These are phyloP conservation scores for Tetrahymena malaccensis DNA, from an alignment of 73 alveolate species.

Conservation along the genomic window DNA sequence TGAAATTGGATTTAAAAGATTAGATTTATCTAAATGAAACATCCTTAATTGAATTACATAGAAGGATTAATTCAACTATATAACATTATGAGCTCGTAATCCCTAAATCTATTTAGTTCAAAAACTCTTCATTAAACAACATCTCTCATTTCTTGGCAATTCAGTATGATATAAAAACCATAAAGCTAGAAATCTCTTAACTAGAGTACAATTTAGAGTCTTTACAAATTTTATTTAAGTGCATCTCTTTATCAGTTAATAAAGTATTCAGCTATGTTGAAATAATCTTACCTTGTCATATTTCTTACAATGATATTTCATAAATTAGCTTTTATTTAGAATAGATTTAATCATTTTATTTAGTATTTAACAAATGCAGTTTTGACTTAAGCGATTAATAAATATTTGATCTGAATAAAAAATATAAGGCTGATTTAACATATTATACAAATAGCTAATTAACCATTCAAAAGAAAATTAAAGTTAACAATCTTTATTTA, in stretches of 20 bases:
- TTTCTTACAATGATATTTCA: background rate
- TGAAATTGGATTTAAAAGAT: background rate
- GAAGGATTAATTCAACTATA: background rate
- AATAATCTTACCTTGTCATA: background rate
- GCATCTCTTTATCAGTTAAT: background rate
- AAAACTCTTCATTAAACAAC: background rate
- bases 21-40: background rate
- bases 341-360: background rate
- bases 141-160: background rate
- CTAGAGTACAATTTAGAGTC: background rate
- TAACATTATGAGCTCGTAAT: background rate
- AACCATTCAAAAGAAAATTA: background rate
- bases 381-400: background rate
- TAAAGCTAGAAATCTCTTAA: background rate
- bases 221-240: background rate
- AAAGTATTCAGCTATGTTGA: background rate
- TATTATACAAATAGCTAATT: background rate
- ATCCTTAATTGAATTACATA: background rate
- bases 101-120: background rate
- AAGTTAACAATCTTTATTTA: too few relatives aligned
- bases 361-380: background rate
- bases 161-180: background rate
- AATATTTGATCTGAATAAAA: background rate
- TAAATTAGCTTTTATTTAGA: background rate
- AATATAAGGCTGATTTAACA: background rate